Evolutionary conservation across 2,329 filamentous ascomycete species (phyloP).

Genomic region (Cryphonectria radicalis): DNA sequence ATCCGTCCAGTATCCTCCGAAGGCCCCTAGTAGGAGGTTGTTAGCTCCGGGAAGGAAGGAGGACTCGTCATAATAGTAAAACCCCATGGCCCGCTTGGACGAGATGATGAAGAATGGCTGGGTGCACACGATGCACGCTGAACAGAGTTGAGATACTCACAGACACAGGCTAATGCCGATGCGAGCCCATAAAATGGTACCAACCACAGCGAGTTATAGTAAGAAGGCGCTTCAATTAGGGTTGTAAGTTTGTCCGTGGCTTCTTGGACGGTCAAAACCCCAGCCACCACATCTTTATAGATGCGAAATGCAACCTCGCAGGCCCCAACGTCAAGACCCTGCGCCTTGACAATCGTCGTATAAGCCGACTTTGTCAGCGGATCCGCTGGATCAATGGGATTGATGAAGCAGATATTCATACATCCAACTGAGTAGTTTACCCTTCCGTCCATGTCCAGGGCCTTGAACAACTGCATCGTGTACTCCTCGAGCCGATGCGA

Average conservation of each 20-base stretch:
- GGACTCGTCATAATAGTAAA: neutral
- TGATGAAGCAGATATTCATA: conserved; percentile 27
- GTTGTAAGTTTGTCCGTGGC: conserved; percentile 17
- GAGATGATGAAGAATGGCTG: neutral
- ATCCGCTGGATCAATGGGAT: conserved; percentile 24
- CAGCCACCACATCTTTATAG: conserved; percentile 28
- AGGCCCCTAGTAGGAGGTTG: neutral
- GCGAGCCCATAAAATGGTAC: conserved; percentile 23
- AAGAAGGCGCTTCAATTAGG: conserved; percentile 21
- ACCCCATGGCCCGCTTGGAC: neutral
- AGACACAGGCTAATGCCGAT: conserved; percentile 12
- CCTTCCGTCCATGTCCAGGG: conserved; percentile 28
- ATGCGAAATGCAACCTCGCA: conserved; percentile 28
- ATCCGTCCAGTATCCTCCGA: conserved; percentile 22
- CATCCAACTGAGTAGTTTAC: conserved; percentile 31
- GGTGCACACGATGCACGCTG: neutral
- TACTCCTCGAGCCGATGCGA: conserved; percentile 30
- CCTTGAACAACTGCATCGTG: conserved; percentile 25
- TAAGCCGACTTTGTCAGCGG: conserved; percentile 26
- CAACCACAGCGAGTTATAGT: conserved; percentile 19
- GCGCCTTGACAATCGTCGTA: conserved; percentile 29
- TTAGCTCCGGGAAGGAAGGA: neutral
- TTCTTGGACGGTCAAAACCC: conserved; percentile 23
- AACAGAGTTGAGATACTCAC: neutral
- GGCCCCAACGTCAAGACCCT: conserved; percentile 29